Evolutionary conservation across 768 basidiomycete genomes (phyloP), one percentile per base, ranked within the genome.

Genomic region (Auriscalpium vulgare): DNA sequence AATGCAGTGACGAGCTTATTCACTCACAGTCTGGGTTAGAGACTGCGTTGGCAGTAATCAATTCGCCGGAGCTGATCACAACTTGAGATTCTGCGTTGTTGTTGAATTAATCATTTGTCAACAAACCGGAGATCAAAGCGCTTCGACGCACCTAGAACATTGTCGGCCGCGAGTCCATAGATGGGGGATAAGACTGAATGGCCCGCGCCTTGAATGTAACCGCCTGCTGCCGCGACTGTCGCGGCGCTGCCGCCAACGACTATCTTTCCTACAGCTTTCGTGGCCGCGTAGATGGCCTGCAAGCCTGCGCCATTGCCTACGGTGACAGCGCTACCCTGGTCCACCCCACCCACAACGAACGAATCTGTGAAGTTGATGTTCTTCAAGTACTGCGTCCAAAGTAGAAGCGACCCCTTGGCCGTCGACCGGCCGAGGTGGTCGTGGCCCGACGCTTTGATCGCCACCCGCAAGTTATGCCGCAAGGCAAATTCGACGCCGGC

Each of bases 361-460:
- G 56, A 19, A 11, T 66, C 57, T 14, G 58, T 58, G 54, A 71
- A 75, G 8, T 64, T 57, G 8, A 71, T 68, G 50, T 76, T 69
- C 72, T 77, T 45, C 21, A 21, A 21, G 21, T 21, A 21, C 21
- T 21, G 21, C 21, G 21, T 21, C 21, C 21, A 21, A 21, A 78
- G 61, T 53, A 77, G 61, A 37, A 79, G 68, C 2, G 69, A 69
- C 13, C 69, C 67, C 0, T 67, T 69, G n/a, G 71, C 75, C 3
- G 75, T 72, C 19, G 76, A 77, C 10, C 77, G 67, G 2, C 77
- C 76, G 10, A 78, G 69, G 58, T 67, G 73, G 54, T 77, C 77
- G 53, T 78, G 75, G 0, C 75, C 71, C 8, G 59, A 63, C 10
- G 66, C 61, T 56, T 71, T 71, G 56, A 73, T 60, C 71, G 54